Conservation (phyloP, 2,329 filamentous ascomycete genomes). For the Fusarium dimerum region DNA sequence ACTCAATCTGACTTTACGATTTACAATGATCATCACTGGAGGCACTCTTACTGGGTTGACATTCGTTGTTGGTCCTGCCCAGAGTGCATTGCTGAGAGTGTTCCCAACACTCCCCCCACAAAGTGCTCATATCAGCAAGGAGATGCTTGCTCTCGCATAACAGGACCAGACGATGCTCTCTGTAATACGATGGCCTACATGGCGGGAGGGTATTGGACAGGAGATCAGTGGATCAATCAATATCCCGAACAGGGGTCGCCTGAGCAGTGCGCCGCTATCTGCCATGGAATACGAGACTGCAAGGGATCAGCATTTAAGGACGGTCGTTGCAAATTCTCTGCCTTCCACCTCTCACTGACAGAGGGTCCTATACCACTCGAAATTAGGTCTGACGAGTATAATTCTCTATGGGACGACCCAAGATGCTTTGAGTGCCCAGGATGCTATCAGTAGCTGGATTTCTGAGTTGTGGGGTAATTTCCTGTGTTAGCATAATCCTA, state of each 20-base stretch:
- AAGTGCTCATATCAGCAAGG: constrained; percentile 2
- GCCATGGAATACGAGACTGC: not conserved
- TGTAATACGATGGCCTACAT: constrained; percentile 5
- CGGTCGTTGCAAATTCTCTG: constrained; percentile 1
- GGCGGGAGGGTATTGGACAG: not conserved
- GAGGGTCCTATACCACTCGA: not conserved
- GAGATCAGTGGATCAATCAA: not conserved
- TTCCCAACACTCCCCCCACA: not conserved
- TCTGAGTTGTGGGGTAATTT: no score
- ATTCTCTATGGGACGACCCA: constrained; percentile 7
- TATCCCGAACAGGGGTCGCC: not conserved
- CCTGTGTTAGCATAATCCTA: no score
- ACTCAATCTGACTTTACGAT: constrained; percentile 1
- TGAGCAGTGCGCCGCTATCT: constrained; percentile 7
- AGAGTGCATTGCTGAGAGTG: not conserved
- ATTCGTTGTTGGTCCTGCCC: constrained; percentile 8
- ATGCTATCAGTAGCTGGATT: not conserved
- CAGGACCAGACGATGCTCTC: not conserved
- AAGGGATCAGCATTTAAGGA: constrained; percentile 6
- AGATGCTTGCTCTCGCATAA: not conserved
- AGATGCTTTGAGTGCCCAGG: constrained; percentile 7
- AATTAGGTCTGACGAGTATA: not conserved
- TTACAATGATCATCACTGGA: not conserved
- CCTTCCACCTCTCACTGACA: not conserved
- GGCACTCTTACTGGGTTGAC: constrained; percentile 5